Evolutionary conservation across 2,329 filamentous ascomycete genomes (phyloP), one percentile per base, ranked within the genome.

Genomic region (Aspergillus sp.): DNA sequence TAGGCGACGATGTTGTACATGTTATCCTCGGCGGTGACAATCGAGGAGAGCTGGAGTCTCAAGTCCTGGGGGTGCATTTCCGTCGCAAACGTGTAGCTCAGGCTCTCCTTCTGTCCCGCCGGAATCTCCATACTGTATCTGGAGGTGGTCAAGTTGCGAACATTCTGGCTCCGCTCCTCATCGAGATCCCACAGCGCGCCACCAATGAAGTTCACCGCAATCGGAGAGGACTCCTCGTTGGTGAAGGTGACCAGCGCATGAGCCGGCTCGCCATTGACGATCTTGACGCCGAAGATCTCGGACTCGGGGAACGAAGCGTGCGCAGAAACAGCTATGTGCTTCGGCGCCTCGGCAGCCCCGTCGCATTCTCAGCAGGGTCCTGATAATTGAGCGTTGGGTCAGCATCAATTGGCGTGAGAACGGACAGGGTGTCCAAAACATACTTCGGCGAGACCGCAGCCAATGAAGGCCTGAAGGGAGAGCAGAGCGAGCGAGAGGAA

Each of bases 31-130:
- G 63, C 59, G 53, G 71, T 71, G 46, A 96, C 59, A 33, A 95
- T 72, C 33, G 86, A 81, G 20, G 80, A 66, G 31, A 98, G 68
- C 59, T 82, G 79, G 39, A 98, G 68, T 41, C 73, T 72, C 49
- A 96, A 70, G 49, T 96, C 86, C 68, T 91, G 85, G 38, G 91
- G 89, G 60, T 91, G 82, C 76, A 96, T 80, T 60, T 96, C 89
- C 37, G 82, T 86, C 32, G 78, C 75, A 64, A 96, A 95, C 48
- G 75, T 75, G 71, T 85, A 98, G 26, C 83, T 79, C 16, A 93
- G 61, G 40, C 73, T 78, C 66, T 83, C 75, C 57, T 79, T 79
- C 65, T 82, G 74, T 56, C 86, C 85, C 24, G 82, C 74, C 26
- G 80, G 77, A 42, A 94, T 77, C 54, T 76, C 70, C 40, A 84